These are phyloP conservation scores for Penicillium sp. DNA, from an alignment of 2,329 filamentous ascomycete species.

Conservation along the genomic window DNA sequence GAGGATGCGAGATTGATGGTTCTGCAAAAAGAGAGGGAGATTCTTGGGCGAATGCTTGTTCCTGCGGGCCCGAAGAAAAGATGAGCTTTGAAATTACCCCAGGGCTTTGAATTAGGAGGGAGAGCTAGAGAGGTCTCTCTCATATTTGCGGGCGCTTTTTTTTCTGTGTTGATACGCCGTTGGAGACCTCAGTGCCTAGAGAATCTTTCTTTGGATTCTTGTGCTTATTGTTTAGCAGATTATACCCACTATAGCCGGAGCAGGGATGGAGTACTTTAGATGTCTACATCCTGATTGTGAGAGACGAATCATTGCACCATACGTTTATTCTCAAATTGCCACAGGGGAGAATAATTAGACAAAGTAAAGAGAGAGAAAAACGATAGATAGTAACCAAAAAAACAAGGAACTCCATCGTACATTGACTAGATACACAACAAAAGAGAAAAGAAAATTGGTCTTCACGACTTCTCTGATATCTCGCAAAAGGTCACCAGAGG, in stretches of 20 bases:
- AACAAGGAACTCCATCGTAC: slow-evolving; percentile 16
- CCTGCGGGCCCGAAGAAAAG: slow-evolving; percentile 35
- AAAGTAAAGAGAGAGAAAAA: neutral
- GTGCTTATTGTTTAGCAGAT: neutral
- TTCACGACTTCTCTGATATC: neutral
- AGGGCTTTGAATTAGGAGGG: neutral
- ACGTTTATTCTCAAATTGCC: no score
- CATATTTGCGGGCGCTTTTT: neutral
- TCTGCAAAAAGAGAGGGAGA: slow-evolving; percentile 70
- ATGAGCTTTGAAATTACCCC: slow-evolving; percentile 16
- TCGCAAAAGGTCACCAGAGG: neutral
- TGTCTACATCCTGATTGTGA: no score
- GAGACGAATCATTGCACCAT: no score
- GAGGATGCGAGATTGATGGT: slow-evolving; percentile 66
- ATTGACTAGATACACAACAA: slow-evolving; percentile 28
- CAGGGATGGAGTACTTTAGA: neutral
- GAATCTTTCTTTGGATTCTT: neutral
- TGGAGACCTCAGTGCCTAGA: neutral
- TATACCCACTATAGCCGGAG: neutral
- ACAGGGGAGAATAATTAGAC: no score
- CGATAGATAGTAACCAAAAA: no score
- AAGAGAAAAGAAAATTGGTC: slow-evolving; percentile 1
- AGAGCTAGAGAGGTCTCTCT: neutral
- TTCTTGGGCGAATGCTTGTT: slow-evolving; percentile 66
- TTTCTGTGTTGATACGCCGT: neutral